phyloP scores from a whole-genome alignment of 441 rosid genomes.

The Aleurites moluccanus region DNA sequence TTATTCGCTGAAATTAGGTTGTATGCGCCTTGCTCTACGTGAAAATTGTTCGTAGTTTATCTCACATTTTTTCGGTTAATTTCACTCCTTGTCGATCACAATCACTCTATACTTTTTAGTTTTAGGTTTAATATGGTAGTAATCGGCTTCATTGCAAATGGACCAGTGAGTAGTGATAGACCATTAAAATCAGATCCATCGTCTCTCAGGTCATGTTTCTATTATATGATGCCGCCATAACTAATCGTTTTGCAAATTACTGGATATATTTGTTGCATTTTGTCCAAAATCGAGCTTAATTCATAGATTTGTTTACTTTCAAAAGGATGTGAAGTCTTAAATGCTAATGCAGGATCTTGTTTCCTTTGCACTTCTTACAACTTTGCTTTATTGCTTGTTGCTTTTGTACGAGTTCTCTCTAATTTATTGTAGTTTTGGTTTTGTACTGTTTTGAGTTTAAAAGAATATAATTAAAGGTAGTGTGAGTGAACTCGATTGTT shows the following conservation, averaged over 20 bases:
- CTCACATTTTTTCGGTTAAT: too few species aligned
- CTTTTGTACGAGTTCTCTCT: background rate
- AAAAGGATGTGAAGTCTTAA: background rate
- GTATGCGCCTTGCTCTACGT: background rate
- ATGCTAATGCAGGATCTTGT: background rate
- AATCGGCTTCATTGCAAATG: background rate
- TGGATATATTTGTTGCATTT: background rate
- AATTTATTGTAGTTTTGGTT: background rate
- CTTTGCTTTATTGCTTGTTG: background rate
- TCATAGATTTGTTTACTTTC: background rate
- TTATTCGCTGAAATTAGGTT: conserved; percentile 1
- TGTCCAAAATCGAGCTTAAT: background rate
- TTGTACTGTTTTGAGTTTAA: background rate
- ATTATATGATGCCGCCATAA: background rate
- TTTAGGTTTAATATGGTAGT: background rate
- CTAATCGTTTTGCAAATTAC: background rate
- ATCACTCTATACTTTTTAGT: background rate
- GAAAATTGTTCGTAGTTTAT: background rate
- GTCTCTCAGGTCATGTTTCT: background rate
- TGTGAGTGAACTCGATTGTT: background rate
- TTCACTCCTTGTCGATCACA: background rate
- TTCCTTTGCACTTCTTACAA: background rate
- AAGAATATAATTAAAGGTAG: background rate
- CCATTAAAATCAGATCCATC: background rate
- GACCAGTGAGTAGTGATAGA: background rate